Evolutionary conservation across 2,329 filamentous ascomycete genomes (phyloP).

Genomic region (Pyrenophora tritici-repentis): DNA sequence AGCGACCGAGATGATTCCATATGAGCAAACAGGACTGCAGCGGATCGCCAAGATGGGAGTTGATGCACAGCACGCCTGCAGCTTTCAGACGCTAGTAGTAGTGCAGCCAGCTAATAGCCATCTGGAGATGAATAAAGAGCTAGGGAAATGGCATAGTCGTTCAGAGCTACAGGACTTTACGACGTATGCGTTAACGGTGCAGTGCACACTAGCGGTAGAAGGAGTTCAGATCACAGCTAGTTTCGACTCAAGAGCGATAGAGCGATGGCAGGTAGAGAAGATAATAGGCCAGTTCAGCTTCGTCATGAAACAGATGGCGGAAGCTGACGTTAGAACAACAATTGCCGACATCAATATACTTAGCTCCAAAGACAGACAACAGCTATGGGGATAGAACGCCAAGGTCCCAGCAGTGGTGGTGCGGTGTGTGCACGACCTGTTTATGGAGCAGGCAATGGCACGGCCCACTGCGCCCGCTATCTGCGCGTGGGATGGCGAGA

Average conservation of each 20-base stretch:
- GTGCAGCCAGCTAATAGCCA: conserved; percentile 47
- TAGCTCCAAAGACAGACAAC: no score
- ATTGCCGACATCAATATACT: neutral
- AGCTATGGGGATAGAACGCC: neutral
- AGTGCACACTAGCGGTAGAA: conserved; percentile 1
- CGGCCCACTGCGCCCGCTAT: conserved; percentile 24
- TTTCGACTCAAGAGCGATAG: conserved; percentile 20
- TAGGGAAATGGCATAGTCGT: conserved; percentile 8
- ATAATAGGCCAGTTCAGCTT: conserved; percentile 19
- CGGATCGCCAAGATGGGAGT: no score
- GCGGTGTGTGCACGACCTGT: conserved; percentile 22
- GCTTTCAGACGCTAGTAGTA: conserved; percentile 57
- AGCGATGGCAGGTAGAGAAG: conserved; percentile 5
- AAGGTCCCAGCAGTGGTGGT: neutral
- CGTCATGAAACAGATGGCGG: conserved; percentile 16
- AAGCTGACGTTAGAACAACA: neutral
- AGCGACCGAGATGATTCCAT: no score
- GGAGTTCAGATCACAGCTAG: conserved; percentile 22
- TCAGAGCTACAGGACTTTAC: conserved; percentile 14
- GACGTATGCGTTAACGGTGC: neutral
- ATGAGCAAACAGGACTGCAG: no score
- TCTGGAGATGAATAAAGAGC: neutral
- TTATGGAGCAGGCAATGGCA: conserved; percentile 9
- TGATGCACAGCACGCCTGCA: no score
- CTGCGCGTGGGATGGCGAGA: conserved; percentile 15